Evolutionary conservation across 495 filamentous ascomycete genomes (phyloP).

Genomic region (Annulohypoxylon maeteangense): DNA sequence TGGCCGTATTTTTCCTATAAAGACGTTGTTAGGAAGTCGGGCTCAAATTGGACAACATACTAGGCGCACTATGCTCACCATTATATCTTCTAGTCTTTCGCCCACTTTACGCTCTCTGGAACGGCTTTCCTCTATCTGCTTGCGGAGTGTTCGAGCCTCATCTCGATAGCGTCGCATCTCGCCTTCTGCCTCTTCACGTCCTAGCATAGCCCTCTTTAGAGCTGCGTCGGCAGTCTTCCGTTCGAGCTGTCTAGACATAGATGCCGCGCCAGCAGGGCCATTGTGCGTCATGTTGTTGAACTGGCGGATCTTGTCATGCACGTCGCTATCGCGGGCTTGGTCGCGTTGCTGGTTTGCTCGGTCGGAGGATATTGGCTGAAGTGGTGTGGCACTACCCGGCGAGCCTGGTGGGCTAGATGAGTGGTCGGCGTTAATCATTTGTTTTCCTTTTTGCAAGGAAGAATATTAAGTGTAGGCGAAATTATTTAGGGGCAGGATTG

Average conservation of each 20-base stretch:
- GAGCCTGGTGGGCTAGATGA: slow-evolving; percentile 47
- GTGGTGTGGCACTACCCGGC: slow-evolving; percentile 63
- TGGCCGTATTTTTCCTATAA: slow-evolving; percentile 77
- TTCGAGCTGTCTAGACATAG: slow-evolving; percentile 69
- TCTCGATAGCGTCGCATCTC: slow-evolving; percentile 71
- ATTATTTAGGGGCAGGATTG: neutral
- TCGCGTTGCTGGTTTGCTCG: slow-evolving; percentile 77
- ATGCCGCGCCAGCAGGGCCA: slow-evolving; percentile 41
- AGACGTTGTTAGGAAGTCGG: slow-evolving; percentile 14
- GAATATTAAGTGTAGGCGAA: neutral
- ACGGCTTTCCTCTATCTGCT: slow-evolving; percentile 74
- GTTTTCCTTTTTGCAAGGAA: slow-evolving; percentile 7
- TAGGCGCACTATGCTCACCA: slow-evolving; percentile 60
- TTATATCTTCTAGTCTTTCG: slow-evolving; percentile 78
- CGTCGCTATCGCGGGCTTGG: slow-evolving; percentile 69
- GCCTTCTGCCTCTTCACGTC: slow-evolving; percentile 83
- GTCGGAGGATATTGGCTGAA: slow-evolving; percentile 80
- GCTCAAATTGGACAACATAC: neutral
- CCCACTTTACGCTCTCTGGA: slow-evolving; percentile 77
- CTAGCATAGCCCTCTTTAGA: slow-evolving; percentile 81
- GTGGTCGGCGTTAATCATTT: slow-evolving; percentile 45
- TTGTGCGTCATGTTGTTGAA: slow-evolving; percentile 73
- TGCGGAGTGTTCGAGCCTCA: slow-evolving; percentile 62
- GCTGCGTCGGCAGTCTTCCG: slow-evolving; percentile 74
- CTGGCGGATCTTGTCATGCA: slow-evolving; percentile 86